Conservation (phyloP, 2,329 filamentous ascomycete genomes). For the Alternaria arborescens region DNA sequence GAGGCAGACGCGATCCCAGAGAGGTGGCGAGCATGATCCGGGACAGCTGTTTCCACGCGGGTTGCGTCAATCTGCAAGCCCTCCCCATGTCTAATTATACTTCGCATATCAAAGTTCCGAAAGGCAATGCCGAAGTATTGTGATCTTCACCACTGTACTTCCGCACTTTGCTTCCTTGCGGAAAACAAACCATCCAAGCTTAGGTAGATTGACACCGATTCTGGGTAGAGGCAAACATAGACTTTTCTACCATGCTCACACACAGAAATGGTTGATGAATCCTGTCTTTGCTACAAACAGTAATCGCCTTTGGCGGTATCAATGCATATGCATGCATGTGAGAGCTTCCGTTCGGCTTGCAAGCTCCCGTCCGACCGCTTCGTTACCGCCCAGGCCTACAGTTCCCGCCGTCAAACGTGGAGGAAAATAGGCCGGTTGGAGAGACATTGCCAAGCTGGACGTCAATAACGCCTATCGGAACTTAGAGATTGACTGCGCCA, state of each 20-base stretch:
- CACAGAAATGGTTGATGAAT: neutral
- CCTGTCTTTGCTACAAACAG: neutral
- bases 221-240: neutral
- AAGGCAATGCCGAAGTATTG: neutral
- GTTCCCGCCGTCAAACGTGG: conserved; percentile 9
- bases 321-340: conserved; percentile 1
- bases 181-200: conserved; percentile 1
- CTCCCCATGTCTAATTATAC: conserved; percentile 11
- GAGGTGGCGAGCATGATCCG: conserved; percentile 3
- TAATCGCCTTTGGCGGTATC: neutral
- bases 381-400: neutral
- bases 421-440: neutral
- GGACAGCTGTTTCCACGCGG: neutral
- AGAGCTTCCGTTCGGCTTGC: neutral
- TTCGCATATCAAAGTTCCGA: conserved; percentile 5
- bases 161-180: neutral
- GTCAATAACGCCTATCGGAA: conserved; percentile 18
- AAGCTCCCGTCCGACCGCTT: conserved; percentile 1
- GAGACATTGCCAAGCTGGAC: neutral
- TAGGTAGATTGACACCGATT: neutral
- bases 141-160: neutral
- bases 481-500: conserved; percentile 8
- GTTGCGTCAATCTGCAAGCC: conserved; percentile 3
- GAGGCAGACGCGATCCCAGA: conserved; percentile 9
- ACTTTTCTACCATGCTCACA: neutral